These are phyloP conservation scores for Fusarium globosum DNA, from an alignment of 2,329 filamentous ascomycete genomes.

Conservation along the genomic window DNA sequence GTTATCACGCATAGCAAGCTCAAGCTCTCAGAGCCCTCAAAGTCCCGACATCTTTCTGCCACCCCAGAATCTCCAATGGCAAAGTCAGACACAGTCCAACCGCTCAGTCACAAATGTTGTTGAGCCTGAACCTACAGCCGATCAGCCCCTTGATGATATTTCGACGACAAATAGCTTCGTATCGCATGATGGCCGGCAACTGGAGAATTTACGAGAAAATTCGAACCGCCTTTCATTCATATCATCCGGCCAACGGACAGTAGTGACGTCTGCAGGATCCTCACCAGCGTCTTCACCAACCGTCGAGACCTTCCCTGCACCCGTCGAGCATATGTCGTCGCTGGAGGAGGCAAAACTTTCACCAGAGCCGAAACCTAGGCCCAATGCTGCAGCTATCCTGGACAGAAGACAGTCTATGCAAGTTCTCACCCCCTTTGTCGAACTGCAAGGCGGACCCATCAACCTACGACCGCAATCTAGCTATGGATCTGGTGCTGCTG, in stretches of 20 bases:
- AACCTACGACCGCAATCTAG: conserved; percentile 39
- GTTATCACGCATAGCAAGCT: conserved; percentile 51
- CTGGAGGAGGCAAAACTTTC: conserved; percentile 38
- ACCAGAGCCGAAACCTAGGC: conserved; percentile 57
- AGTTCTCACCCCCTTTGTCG: conserved; percentile 56
- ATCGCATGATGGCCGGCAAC: conserved; percentile 68
- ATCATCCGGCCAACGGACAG: conserved; percentile 70
- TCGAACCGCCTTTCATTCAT: conserved; percentile 68
- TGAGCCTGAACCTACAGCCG: conserved; percentile 47
- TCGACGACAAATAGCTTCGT: conserved; percentile 67
- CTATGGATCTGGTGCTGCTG: conserved; percentile 23
- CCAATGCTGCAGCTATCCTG: conserved; percentile 63
- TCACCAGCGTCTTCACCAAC: conserved; percentile 68
- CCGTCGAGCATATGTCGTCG: conserved; percentile 34
- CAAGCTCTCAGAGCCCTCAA: conserved; percentile 30
- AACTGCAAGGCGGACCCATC: conserved; percentile 49
- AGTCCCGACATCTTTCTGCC: conserved; percentile 25
- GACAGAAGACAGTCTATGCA: conserved; percentile 65
- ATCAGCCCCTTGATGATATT: conserved; percentile 62
- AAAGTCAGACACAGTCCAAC: conserved; percentile 21
- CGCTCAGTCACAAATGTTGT: conserved; percentile 25
- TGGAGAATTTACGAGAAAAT: conserved; percentile 68
- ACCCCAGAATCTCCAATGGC: conserved; percentile 23
- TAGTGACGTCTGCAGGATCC: conserved; percentile 65
- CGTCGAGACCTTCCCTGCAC: conserved; percentile 59